Conservation (phyloP, 139 green algal species). For the Micractinium conductrix region DNA sequence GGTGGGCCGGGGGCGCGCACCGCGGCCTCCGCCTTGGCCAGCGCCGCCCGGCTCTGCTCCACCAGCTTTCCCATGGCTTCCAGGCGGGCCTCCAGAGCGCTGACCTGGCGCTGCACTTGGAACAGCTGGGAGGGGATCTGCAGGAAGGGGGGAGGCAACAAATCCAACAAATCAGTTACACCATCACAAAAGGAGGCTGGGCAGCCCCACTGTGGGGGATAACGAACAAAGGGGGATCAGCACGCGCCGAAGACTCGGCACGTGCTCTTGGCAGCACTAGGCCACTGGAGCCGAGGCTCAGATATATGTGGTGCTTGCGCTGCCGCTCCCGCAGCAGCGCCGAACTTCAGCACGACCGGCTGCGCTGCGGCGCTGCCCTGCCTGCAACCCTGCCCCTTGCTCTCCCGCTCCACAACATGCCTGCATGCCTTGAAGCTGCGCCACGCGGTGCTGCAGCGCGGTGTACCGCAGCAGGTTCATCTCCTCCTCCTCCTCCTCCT, state of each 20-base stretch:
- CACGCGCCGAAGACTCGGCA: too few species aligned
- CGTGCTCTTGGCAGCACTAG: too few species aligned
- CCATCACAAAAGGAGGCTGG: too few species aligned
- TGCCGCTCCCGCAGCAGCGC: too few species aligned
- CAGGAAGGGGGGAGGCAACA: background rate
- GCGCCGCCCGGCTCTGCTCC: background rate
- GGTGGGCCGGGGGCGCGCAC: too few species aligned
- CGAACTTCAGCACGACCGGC: background rate
- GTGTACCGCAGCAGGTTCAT: conserved; percentile 11
- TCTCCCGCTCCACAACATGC: background rate
- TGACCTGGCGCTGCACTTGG: background rate
- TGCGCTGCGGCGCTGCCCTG: background rate
- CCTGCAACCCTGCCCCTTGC: background rate
- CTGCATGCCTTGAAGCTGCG: conserved; percentile 24
- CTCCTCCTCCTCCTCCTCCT: background rate
- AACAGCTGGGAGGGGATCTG: conserved; percentile 7
- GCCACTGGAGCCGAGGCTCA: too few species aligned
- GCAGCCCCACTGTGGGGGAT: background rate
- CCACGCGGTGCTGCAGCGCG: background rate
- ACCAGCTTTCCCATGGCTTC: background rate
- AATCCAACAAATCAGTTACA: too few species aligned
- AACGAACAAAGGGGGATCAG: too few species aligned
- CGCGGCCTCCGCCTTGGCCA: background rate
- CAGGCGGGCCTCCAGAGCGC: background rate
- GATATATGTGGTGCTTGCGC: too few species aligned